These are phyloP conservation scores for Scheffersomyces illinoinensis DNA, from an alignment of 1,139 yeast genomes.

Conservation along the genomic window DNA sequence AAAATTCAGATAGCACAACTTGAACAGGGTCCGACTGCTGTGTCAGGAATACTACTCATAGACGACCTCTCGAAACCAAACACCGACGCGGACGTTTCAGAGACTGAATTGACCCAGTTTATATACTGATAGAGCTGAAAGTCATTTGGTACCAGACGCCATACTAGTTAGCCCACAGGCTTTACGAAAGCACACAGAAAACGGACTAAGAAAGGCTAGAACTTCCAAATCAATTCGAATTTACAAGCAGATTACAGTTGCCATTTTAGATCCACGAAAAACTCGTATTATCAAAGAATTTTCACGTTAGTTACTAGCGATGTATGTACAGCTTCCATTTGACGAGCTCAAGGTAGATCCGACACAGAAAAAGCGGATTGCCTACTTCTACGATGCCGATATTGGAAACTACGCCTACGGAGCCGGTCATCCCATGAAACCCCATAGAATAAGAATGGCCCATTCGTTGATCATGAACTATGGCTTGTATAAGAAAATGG, in stretches of 20 bases:
- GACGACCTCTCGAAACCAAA: not conserved
- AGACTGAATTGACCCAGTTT: not conserved
- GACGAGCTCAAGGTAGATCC: slow-evolving; percentile 47
- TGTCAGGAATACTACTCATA: not conserved
- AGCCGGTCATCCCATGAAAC: slow-evolving; percentile 98
- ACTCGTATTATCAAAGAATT: not conserved
- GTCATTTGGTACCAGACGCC: not conserved
- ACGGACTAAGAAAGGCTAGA: not conserved
- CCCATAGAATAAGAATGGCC: slow-evolving; percentile 98
- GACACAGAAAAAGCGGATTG: slow-evolving; percentile 43
- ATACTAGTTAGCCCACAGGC: not conserved
- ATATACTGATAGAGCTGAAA: not conserved
- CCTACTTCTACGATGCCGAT: slow-evolving; percentile 63
- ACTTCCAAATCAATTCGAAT: not conserved
- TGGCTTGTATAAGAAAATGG: slow-evolving; percentile 96
- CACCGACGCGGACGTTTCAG: not conserved
- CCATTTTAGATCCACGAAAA: not conserved
- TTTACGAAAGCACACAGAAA: not conserved
- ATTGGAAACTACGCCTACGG: slow-evolving; percentile 98
- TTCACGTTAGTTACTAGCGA: slow-evolving; percentile 9
- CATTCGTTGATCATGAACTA: slow-evolving; percentile 96
- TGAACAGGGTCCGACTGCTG: not conserved
- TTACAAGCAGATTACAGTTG: not conserved
- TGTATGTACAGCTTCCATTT: slow-evolving; percentile 48
- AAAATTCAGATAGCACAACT: not conserved